Evolutionary conservation across 768 basidiomycete genomes (phyloP).

Genomic region (Suillus discolor): DNA sequence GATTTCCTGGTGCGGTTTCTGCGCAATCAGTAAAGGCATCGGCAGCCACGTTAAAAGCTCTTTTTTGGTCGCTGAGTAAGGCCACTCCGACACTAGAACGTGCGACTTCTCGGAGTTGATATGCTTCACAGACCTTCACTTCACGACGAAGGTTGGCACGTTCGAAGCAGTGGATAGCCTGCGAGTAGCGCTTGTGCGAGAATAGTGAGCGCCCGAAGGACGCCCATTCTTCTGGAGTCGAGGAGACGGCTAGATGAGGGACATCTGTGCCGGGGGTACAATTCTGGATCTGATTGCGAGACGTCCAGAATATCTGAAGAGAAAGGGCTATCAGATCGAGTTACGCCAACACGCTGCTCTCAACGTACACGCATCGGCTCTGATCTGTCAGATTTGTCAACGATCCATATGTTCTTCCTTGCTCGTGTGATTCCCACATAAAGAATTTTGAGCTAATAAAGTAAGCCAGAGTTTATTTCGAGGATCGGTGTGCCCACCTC

Average conservation of each 20-base stretch:
- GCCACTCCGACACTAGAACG: conserved; percentile 33
- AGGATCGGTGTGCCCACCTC: conserved; percentile 44
- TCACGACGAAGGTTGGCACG: conserved; percentile 47
- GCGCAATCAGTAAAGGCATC: conserved; percentile 50
- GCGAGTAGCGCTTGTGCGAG: conserved; percentile 36
- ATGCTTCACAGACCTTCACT: conserved; percentile 51
- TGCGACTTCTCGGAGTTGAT: conserved; percentile 55
- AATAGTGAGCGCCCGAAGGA: conserved; percentile 44
- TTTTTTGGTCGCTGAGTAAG: conserved; percentile 20
- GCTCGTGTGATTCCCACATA: conserved; percentile 77
- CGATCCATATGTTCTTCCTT: conserved; percentile 70
- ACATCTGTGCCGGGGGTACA: conserved; percentile 50
- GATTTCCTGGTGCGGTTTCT: conserved; percentile 28
- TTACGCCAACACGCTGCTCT: neutral
- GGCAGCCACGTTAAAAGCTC: conserved; percentile 47
- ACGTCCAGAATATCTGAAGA: conserved; percentile 53
- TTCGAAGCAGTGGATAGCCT: conserved; percentile 57
- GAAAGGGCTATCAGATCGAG: neutral
- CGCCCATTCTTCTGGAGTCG: conserved; percentile 50
- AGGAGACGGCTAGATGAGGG: conserved; percentile 57
- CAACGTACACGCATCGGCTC: no score
- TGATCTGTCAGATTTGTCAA: conserved; percentile 59
- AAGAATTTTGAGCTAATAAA: conserved; percentile 57
- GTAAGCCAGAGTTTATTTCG: neutral
- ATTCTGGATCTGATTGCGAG: conserved; percentile 46